Percentiles rank a stretch among this genome's conserved stretches.
phyloP scores from a whole-genome alignment of 2,329 filamentous ascomycete genomes.

The Fusarium fracticaudum region DNA sequence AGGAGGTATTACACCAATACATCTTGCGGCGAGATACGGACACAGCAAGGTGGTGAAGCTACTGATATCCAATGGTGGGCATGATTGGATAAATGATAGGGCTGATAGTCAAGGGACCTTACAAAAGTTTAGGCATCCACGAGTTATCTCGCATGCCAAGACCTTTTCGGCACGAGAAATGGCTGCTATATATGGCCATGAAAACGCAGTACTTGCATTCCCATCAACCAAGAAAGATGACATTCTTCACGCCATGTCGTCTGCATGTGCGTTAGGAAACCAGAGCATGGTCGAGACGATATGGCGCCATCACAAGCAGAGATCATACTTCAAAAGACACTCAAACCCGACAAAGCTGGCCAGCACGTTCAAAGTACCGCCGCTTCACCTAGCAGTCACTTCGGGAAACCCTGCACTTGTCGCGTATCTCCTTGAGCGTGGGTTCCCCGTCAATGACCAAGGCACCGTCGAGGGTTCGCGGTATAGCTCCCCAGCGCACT shows the following conservation, averaged over 20 bases:
- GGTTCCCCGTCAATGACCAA: background rate
- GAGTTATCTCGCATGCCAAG: background rate
- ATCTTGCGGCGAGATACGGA: background rate
- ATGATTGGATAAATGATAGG: background rate
- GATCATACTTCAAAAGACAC: background rate
- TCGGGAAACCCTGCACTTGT: accelerated
- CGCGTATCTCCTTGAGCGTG: background rate
- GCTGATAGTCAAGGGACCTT: background rate
- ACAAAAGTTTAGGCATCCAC: background rate
- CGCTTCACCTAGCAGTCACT: background rate
- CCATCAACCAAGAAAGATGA: background rate
- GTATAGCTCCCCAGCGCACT: background rate
- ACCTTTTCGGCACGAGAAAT: background rate
- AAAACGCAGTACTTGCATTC: background rate
- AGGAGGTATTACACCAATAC: background rate
- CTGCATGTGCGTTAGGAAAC: background rate
- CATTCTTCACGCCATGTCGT: background rate
- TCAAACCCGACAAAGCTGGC: background rate
- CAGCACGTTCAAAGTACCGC: background rate
- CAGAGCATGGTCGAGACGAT: background rate
- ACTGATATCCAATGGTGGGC: background rate
- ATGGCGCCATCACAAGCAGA: background rate
- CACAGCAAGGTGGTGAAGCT: background rate
- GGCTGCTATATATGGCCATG: background rate
- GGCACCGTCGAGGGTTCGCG: accelerated